Evolutionary conservation across 768 basidiomycete genomes (phyloP).

Genomic region (Tricholoma sp.): DNA sequence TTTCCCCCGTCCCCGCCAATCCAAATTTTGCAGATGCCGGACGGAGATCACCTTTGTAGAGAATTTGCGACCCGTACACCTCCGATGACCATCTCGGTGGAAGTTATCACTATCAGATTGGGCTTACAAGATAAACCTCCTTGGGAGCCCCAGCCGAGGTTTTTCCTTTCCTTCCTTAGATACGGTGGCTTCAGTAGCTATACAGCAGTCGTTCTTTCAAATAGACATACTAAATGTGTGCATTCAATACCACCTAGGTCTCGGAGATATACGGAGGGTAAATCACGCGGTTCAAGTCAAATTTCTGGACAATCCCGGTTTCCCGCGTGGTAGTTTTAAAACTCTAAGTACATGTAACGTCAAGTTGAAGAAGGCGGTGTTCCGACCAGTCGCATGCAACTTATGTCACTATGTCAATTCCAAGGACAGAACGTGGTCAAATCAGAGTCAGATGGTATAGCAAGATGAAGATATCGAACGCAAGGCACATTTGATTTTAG

Average conservation of each 20-base stretch:
- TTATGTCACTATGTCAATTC: background rate
- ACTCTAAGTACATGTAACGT: background rate
- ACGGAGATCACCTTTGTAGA: slow-evolving; percentile 3
- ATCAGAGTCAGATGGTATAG: background rate
- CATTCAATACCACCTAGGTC: too few relatives aligned
- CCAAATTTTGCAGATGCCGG: background rate
- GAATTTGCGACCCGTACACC: background rate
- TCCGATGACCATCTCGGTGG: slow-evolving; percentile 1
- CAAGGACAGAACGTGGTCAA: background rate
- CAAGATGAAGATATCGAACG: too few relatives aligned
- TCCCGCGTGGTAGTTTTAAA: background rate
- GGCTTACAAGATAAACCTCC: slow-evolving; percentile 1
- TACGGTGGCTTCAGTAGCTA: background rate
- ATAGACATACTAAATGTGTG: background rate
- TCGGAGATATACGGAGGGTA: background rate
- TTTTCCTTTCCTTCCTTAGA: slow-evolving; percentile 22
- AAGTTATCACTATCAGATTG: background rate
- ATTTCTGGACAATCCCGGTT: background rate
- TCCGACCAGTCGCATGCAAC: background rate
- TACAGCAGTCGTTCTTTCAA: too few relatives aligned
- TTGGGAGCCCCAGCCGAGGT: slow-evolving; percentile 27
- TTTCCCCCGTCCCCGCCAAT: slow-evolving; percentile 5
- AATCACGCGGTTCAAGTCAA: background rate
- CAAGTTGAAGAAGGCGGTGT: background rate
- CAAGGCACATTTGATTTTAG: background rate